Evolutionary conservation across 2,329 filamentous ascomycete genomes (phyloP).

Genomic region (Cladobotryum mycophilum): DNA sequence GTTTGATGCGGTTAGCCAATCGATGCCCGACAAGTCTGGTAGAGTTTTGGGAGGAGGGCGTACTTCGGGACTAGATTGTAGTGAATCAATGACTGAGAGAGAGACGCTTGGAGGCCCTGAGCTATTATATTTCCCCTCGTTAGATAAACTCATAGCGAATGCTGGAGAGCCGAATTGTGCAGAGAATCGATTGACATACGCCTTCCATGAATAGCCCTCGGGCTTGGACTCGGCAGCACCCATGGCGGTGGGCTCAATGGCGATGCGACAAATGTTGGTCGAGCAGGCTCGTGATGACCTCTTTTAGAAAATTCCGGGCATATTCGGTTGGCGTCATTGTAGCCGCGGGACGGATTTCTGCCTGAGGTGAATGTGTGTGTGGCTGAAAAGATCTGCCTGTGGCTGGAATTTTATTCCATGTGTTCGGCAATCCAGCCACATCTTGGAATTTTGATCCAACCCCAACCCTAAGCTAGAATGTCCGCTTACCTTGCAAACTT

Average conservation of each 20-base stretch:
- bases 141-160: not conserved
- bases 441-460: not conserved
- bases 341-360: constrained; percentile 20
- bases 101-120: constrained; percentile 56
- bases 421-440: not conserved
- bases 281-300: constrained; percentile 23
- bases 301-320: constrained; percentile 30
- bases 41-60: constrained; percentile 17
- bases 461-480: no score
- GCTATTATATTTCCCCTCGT: constrained; percentile 23
- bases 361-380: constrained; percentile 25
- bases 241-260: constrained; percentile 42
- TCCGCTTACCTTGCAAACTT: no score
- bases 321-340: constrained; percentile 27
- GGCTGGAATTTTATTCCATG: not conserved
- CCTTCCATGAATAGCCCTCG: constrained; percentile 45
- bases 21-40: not conserved
- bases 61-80: constrained; percentile 85
- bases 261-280: constrained; percentile 24
- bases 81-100: constrained; percentile 71
- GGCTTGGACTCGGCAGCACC: constrained; percentile 53
- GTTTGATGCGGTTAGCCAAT: constrained; percentile 1
- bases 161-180: not conserved
- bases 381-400: not conserved
- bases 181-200: constrained; percentile 35